Base-by-base conservation (phyloP, 176 grass and related monocot species). In the Triticum urartu region DNA sequence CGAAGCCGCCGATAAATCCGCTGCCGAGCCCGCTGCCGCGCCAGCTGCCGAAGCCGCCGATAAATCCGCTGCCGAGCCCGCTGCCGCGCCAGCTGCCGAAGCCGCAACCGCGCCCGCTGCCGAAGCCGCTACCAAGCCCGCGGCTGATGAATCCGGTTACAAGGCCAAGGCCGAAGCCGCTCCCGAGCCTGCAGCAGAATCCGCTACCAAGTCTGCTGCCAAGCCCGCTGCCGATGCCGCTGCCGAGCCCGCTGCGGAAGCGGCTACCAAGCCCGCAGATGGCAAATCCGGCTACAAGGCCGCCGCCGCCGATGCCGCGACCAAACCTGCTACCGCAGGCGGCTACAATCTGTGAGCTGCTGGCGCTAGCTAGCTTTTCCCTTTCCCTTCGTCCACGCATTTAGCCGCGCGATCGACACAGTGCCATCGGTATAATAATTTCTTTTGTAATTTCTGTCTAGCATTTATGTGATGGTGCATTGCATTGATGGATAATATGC, bases 311-410 rank as follows among this genome's bases (percentile, higher is more conserved):
- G 32, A 36, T 21, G 68, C 34, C 8, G 33, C 67, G 21, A 22
- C 11, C 38, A 13, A 72, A 12, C 69, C 70, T 22, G 70, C 70
- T 25, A 11, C 36, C 10, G 69, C 40, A 14, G 38, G 69, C 21
- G 70, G 39, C 39, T 73, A 73, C 70, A 73, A 73, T 47, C 10
- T 73, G 39, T 73, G n/a, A 73, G 40, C 70, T 40, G 39, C 70
- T 21, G 54, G 6, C 54, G 18, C 54, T 59, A 59, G 70, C 39
- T 73, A 24, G 71, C 22, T 74, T 73, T n/a, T 32, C 63, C 50
- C 50, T 54, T 59, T 65, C 63, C 50, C 50, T 54, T 59, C 54
- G 7, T 21, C 20, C 18, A 21, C 7, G 54, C 54, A 59, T 59
- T 20, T 21, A 67, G 28, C 13, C 13, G 13, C 26, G 13, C 28